Conservation (phyloP, 2,329 filamentous ascomycete species). For the Teratosphaeria gauchensis region DNA sequence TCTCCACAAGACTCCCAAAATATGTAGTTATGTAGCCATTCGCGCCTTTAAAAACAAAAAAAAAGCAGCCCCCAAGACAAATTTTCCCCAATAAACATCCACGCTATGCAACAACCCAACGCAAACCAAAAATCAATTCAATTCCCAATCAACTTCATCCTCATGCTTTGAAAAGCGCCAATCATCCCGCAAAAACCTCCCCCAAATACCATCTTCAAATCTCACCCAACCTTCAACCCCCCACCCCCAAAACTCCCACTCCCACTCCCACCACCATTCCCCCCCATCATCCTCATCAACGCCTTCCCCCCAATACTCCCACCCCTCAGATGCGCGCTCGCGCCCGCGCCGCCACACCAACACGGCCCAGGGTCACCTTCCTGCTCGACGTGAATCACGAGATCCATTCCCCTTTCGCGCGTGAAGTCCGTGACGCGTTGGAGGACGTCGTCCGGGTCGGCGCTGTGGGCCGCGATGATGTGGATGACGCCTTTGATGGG, state of each 20-base stretch:
- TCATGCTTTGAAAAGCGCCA: no score
- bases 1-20: no score
- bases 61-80: no score
- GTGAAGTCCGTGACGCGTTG: constrained; percentile 67
- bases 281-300: neutral
- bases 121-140: no score
- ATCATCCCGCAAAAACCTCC: no score
- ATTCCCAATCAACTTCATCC: no score
- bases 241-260: neutral
- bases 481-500: constrained; percentile 77
- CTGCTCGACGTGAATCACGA: constrained; percentile 78
- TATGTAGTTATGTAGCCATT: no score
- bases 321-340: neutral
- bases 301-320: neutral
- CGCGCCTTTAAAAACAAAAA: no score
- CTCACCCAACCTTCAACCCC: no score
- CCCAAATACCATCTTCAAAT: no score
- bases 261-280: neutral
- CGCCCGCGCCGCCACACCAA: neutral
- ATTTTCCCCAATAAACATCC: no score
- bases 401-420: constrained; percentile 61
- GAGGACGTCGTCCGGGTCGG: constrained; percentile 73
- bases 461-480: constrained; percentile 61
- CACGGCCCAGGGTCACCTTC: constrained; percentile 35
- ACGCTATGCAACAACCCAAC: no score